Evolutionary conservation across 768 basidiomycete species (phyloP).

Genomic region (Boletus subparvulus): DNA sequence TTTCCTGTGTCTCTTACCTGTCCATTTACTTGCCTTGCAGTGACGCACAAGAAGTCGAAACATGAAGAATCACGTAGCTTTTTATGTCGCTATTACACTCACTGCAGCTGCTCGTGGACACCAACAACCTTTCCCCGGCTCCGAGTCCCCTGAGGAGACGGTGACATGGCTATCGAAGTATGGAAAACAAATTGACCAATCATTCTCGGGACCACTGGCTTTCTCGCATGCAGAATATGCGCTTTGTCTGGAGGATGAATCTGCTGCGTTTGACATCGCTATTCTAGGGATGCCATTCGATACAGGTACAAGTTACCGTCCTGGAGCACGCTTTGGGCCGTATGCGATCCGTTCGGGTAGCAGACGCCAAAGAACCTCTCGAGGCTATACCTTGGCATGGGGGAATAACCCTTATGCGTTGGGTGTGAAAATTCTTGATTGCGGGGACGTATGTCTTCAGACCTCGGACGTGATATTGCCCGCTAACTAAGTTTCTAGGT

Average conservation of each 20-base stretch:
- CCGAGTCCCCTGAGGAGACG: background rate
- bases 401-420: conserved; percentile 59
- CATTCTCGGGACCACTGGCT: conserved; percentile 76
- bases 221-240: conserved; percentile 81
- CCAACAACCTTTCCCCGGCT: conserved; percentile 16
- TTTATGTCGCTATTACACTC: background rate
- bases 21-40: background rate
- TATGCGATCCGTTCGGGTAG: conserved; percentile 81
- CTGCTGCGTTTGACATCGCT: conserved; percentile 52
- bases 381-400: conserved; percentile 73
- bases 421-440: conserved; percentile 68
- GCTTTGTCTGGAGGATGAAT: conserved; percentile 24
- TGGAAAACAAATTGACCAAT: conserved; percentile 68
- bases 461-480: background rate
- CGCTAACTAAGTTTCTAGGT: conserved; percentile 43
- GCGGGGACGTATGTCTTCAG: conserved; percentile 63
- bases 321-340: conserved; percentile 85
- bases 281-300: conserved; percentile 82
- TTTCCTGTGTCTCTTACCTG: background rate
- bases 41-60: background rate
- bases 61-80: conserved; percentile 10
- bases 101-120: conserved; percentile 1
- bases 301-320: conserved; percentile 54
- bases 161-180: conserved; percentile 71
- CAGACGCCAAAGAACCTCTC: conserved; percentile 59